phyloP scores from a whole-genome alignment of 2,329 filamentous ascomycete species.

The Alternaria longipes region DNA sequence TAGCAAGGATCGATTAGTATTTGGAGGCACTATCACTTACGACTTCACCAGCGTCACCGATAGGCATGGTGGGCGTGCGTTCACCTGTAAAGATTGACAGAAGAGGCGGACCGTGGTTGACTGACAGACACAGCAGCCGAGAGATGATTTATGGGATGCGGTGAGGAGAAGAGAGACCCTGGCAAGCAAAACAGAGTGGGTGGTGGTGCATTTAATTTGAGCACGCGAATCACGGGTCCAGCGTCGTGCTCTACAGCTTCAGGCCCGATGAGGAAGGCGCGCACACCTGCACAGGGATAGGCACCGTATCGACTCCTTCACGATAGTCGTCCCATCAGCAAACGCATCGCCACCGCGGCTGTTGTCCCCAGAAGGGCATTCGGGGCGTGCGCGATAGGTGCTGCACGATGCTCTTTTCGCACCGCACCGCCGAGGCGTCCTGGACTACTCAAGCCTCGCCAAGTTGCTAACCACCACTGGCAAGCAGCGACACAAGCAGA shows the following conservation, averaged over 20 bases:
- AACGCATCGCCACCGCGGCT: conserved; percentile 31
- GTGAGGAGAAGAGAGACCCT: conserved; percentile 28
- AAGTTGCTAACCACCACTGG: conserved; percentile 23
- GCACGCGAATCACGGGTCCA: conserved; percentile 14
- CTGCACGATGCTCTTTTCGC: conserved; percentile 21
- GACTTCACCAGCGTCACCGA: conserved; percentile 36
- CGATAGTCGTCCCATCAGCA: conserved; percentile 19
- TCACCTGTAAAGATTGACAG: conserved; percentile 1
- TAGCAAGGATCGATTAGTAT: conserved; percentile 2
- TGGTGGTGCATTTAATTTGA: conserved; percentile 22
- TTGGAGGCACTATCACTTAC: conserved; percentile 22
- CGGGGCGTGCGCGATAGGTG: conserved; percentile 12
- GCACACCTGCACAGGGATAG: conserved; percentile 17
- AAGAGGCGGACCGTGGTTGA: conserved; percentile 4
- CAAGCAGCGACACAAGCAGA: conserved; percentile 22
- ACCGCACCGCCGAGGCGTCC: conserved; percentile 23
- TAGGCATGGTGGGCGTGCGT: conserved; percentile 36
- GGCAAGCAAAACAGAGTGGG: conserved; percentile 11
- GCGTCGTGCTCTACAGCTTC: conserved; percentile 15
- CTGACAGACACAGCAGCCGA: conserved; percentile 14
- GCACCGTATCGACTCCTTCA: conserved; percentile 9
- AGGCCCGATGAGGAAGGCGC: conserved; percentile 24
- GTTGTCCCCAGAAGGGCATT: conserved; percentile 16
- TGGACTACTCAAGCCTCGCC: conserved; percentile 22
- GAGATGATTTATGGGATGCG: conserved; percentile 5